Evolutionary conservation across 2,329 filamentous ascomycete species (phyloP).

Genomic region (Rhinocladiella similis): DNA sequence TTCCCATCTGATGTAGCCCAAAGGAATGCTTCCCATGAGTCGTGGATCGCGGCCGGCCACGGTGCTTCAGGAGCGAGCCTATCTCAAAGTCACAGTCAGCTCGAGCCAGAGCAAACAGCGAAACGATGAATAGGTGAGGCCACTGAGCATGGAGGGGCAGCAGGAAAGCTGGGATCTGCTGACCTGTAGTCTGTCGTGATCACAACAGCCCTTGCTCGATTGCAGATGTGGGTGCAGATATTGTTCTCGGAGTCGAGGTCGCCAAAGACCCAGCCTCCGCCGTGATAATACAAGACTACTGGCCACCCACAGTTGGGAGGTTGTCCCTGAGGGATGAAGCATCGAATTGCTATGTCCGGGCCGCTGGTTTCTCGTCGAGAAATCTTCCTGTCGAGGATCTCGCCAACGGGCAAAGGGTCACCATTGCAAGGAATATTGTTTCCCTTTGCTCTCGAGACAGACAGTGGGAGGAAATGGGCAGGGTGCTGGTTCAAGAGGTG

Average conservation of each 20-base stretch:
- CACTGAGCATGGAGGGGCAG: background rate
- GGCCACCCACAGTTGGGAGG: slow-evolving; percentile 50
- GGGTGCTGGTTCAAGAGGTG: slow-evolving; percentile 53
- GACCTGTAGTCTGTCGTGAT: slow-evolving; percentile 27
- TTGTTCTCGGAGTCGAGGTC: slow-evolving; percentile 59
- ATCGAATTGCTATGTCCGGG: slow-evolving; percentile 49
- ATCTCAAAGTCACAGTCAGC: slow-evolving; percentile 11
- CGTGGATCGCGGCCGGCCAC: slow-evolving; percentile 58
- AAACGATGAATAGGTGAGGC: background rate
- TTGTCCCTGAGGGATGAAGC: slow-evolving; percentile 52
- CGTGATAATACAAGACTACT: slow-evolving; percentile 57
- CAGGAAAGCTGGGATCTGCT: slow-evolving; percentile 8
- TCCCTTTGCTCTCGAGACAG: slow-evolving; percentile 52
- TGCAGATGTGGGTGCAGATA: slow-evolving; percentile 55
- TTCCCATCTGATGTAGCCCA: slow-evolving; percentile 39
- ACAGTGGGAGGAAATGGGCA: slow-evolving; percentile 56
- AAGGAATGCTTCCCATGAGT: slow-evolving; percentile 57
- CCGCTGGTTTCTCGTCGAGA: slow-evolving; percentile 43
- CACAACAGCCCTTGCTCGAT: slow-evolving; percentile 43
- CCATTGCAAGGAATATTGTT: slow-evolving; percentile 56
- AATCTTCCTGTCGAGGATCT: slow-evolving; percentile 47
- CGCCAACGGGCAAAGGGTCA: slow-evolving; percentile 50
- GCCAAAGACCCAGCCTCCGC: slow-evolving; percentile 60
- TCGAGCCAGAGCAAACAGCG: background rate
- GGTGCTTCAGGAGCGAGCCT: slow-evolving; percentile 59